phyloP scores from a whole-genome alignment of 2,329 filamentous ascomycete genomes.

The Fusarium mundagurra region DNA sequence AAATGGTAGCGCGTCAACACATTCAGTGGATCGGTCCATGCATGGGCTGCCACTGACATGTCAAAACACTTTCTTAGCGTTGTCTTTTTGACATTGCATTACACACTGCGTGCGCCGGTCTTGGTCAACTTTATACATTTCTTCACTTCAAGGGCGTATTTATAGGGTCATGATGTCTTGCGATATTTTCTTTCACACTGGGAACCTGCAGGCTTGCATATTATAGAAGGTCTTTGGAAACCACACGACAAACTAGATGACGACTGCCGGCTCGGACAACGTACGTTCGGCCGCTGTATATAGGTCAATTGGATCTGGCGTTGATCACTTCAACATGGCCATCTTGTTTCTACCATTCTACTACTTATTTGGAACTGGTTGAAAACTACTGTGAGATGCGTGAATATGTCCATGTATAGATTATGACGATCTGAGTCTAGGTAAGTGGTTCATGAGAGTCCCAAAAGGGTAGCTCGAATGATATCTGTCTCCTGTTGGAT shows the following conservation, averaged over 20 bases:
- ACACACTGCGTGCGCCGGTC: constrained; percentile 43
- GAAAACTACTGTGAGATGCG: not conserved
- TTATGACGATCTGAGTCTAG: not conserved
- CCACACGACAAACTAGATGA: constrained; percentile 44
- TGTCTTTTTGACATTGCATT: constrained; percentile 43
- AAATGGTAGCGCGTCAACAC: constrained; percentile 17
- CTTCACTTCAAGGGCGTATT: constrained; percentile 43
- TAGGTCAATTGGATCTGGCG: constrained; percentile 43
- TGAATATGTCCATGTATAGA: not conserved
- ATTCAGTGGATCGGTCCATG: constrained; percentile 1
- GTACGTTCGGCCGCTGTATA: constrained; percentile 41
- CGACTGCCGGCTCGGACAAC: constrained; percentile 38
- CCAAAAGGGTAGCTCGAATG: not conserved
- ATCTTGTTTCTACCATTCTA: constrained; percentile 32
- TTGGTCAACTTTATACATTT: constrained; percentile 40
- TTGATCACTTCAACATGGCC: constrained; percentile 32
- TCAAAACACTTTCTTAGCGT: constrained; percentile 23
- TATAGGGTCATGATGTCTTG: constrained; percentile 46
- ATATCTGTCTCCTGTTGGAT: not conserved
- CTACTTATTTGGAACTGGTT: not conserved
- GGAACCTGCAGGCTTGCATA: constrained; percentile 48
- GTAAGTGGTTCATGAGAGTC: not conserved
- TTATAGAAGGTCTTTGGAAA: constrained; percentile 49
- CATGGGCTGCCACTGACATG: constrained; percentile 2
- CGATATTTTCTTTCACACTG: constrained; percentile 41